Evolutionary conservation across 495 filamentous ascomycete genomes (phyloP).

Genomic region (Jackrogersella minutella): DNA sequence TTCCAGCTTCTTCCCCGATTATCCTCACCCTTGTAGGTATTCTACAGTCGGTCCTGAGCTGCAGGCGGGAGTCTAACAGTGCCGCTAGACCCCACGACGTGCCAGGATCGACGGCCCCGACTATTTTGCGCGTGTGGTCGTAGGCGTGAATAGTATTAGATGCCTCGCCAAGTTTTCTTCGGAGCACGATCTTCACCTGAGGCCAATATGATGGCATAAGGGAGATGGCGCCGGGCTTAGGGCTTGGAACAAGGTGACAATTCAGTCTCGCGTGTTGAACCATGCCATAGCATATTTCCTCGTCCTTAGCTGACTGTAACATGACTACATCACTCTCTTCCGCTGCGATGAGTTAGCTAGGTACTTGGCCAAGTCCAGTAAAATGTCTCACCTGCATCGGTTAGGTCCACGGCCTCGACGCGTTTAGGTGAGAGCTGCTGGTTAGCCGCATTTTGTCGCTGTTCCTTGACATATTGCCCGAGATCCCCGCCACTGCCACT

Average conservation of each 20-base stretch:
- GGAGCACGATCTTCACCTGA: slow-evolving; percentile 72
- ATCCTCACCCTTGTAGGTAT: slow-evolving; percentile 68
- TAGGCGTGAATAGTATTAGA: slow-evolving; percentile 69
- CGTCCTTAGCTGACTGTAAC: slow-evolving; percentile 51
- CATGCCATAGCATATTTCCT: slow-evolving; percentile 87
- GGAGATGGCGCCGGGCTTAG: slow-evolving; percentile 65
- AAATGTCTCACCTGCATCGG: slow-evolving; percentile 56
- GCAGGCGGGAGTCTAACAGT: slow-evolving; percentile 68
- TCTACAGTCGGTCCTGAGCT: slow-evolving; percentile 71
- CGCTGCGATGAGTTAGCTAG: slow-evolving; percentile 25
- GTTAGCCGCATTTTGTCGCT: slow-evolving; percentile 54
- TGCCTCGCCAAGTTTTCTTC: slow-evolving; percentile 59
- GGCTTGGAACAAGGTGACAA: slow-evolving; percentile 69
- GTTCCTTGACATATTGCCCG: slow-evolving; percentile 68
- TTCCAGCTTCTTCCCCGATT: slow-evolving; percentile 58
- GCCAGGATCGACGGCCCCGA: slow-evolving; percentile 76
- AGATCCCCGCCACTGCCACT: slow-evolving; percentile 63
- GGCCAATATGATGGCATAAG: slow-evolving; percentile 69
- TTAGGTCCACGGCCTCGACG: slow-evolving; percentile 70
- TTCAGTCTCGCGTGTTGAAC: slow-evolving; percentile 74
- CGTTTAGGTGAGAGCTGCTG: slow-evolving; percentile 43
- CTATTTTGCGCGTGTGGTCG: slow-evolving; percentile 72
- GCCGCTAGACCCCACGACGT: slow-evolving; percentile 73
- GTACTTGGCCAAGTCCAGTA: background rate
- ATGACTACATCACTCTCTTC: slow-evolving; percentile 66